A percentile compares a stretch with the other conserved stretches of the same genome.
These are phyloP conservation scores for Phytophthora sp. DNA, from an alignment of 352 stramenopile genomes.

Conservation along the genomic window DNA sequence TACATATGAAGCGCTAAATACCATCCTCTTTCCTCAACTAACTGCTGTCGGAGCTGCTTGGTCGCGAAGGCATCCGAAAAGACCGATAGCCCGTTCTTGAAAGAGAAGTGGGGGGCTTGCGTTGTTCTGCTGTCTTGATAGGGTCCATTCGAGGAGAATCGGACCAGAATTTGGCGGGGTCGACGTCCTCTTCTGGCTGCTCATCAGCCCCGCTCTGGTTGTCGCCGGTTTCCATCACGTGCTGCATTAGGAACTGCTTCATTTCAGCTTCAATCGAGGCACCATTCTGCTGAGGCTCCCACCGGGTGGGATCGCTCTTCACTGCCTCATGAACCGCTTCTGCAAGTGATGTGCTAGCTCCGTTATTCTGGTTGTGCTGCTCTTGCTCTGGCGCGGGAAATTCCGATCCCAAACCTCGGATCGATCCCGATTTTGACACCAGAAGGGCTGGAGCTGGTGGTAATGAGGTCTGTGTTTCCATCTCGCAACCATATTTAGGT, in stretches of 20 bases:
- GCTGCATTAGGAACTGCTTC: slow-evolving; percentile 55
- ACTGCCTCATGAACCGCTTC: slow-evolving; percentile 1
- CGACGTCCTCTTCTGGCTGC: slow-evolving; percentile 27
- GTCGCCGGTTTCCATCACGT: slow-evolving; percentile 22
- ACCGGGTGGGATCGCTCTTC: neutral
- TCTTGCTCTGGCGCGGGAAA: neutral
- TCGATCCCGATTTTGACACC: slow-evolving; percentile 25
- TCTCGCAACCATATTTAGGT: slow-evolving; percentile 33
- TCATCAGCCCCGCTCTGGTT: slow-evolving; percentile 27
- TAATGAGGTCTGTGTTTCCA: slow-evolving; percentile 57
- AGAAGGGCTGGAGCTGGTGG: slow-evolving; percentile 41
- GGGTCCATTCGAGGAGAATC: slow-evolving; percentile 55
- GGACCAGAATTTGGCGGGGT: slow-evolving; percentile 23
- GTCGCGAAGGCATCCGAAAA: slow-evolving; percentile 56
- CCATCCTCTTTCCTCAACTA: slow-evolving; percentile 4
- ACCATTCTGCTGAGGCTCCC: slow-evolving; percentile 42
- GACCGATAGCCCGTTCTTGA: slow-evolving; percentile 55
- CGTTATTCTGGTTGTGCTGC: slow-evolving; percentile 16
- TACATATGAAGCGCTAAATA: neutral
- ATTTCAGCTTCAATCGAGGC: slow-evolving; percentile 59
- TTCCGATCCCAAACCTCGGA: slow-evolving; percentile 1
- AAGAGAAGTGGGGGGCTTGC: slow-evolving; percentile 51
- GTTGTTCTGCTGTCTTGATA: slow-evolving; percentile 55
- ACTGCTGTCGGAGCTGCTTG: slow-evolving; percentile 22
- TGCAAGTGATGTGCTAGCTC: slow-evolving; percentile 1